Evolutionary conservation across 2,329 filamentous ascomycete species (phyloP).

Genomic region (Penicillium aurantiogriseum): DNA sequence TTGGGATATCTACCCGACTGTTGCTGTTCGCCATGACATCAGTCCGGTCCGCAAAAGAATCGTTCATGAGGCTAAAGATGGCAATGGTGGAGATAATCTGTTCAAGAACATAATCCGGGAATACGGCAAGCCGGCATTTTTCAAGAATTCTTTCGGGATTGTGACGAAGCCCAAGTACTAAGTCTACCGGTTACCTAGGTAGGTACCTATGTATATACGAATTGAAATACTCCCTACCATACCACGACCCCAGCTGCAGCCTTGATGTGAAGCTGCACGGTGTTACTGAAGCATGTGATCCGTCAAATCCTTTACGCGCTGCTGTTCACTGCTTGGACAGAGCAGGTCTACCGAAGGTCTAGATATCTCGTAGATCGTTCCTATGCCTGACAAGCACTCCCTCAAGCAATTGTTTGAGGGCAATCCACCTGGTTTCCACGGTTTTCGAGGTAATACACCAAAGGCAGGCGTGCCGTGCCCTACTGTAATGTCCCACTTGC

Average conservation of each 20-base stretch:
- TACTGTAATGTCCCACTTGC: neutral
- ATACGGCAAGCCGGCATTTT: neutral
- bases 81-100: neutral
- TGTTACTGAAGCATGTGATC: neutral
- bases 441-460: neutral
- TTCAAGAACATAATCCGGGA: neutral
- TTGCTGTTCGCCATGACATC: conserved; percentile 1
- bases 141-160: neutral
- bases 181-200: no score
- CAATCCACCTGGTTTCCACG: neutral
- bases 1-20: conserved; percentile 10
- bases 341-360: neutral
- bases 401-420: neutral
- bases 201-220: no score
- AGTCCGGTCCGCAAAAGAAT: neutral
- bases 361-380: neutral
- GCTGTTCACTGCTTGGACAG: neutral
- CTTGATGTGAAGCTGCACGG: neutral
- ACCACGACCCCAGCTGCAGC: neutral
- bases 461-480: conserved; percentile 5
- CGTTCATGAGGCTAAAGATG: neutral
- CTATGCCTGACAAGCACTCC: neutral
- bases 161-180: neutral
- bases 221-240: neutral
- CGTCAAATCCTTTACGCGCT: neutral